phyloP scores from a whole-genome alignment of 1,139 yeast species.

The Sugiyamaella pinicola region DNA sequence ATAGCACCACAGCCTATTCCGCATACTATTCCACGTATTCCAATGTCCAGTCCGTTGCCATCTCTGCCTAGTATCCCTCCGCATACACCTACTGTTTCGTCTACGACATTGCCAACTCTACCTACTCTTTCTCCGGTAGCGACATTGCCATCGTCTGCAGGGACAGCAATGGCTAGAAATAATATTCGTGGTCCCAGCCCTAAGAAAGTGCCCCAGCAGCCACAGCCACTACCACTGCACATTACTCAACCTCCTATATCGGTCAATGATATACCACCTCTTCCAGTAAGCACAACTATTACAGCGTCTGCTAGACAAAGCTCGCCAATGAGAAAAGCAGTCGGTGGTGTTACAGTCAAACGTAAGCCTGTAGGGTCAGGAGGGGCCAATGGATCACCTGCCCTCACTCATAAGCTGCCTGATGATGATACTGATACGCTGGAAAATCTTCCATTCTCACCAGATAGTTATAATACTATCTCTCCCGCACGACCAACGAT shows the following conservation, averaged over 20 bases:
- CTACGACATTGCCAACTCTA: too few species aligned
- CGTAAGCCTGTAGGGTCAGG: conserved; percentile 29
- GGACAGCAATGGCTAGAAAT: conserved; percentile 5
- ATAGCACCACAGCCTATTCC: conserved; percentile 4
- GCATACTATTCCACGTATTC: not conserved
- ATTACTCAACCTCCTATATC: conserved; percentile 4
- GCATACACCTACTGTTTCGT: too few species aligned
- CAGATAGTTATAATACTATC: conserved; percentile 32
- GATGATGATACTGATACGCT: conserved; percentile 17
- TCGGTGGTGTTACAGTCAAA: conserved; percentile 15
- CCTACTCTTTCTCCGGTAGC: too few species aligned
- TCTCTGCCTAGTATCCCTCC: not conserved
- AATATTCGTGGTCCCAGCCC: conserved; percentile 4
- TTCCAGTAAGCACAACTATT: not conserved
- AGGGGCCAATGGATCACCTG: conserved; percentile 1
- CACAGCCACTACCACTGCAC: not conserved
- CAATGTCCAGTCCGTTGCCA: not conserved
- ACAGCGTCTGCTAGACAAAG: not conserved
- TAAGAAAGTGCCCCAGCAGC: not conserved
- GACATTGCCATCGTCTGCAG: conserved; percentile 13
- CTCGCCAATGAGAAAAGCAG: conserved; percentile 16
- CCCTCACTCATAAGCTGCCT: conserved; percentile 13
- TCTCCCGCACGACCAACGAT: not conserved
- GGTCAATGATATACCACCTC: conserved; percentile 6
- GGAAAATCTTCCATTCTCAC: conserved; percentile 34